These are phyloP conservation scores for Xylaria sp. DNA, from an alignment of 2,329 filamentous ascomycete genomes.

Conservation along the genomic window DNA sequence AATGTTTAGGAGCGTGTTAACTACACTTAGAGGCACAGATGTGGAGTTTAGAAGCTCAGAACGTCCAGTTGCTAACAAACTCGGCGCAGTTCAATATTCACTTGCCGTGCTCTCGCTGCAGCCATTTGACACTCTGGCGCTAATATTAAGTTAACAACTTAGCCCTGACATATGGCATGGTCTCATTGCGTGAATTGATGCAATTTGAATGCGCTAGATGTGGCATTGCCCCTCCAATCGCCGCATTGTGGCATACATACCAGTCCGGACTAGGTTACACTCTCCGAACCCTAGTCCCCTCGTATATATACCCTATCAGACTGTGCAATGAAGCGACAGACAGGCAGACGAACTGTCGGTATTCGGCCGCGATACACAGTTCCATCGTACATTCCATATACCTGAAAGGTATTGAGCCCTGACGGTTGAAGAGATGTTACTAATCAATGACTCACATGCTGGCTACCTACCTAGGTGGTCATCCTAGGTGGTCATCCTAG, in stretches of 20 bases:
- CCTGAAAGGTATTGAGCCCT: not conserved
- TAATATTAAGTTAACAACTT: not conserved
- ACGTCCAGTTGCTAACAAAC: not conserved
- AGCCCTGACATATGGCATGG: not conserved
- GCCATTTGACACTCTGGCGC: not conserved
- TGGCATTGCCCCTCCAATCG: not conserved
- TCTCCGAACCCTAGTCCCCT: not conserved
- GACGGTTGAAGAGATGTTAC: not conserved
- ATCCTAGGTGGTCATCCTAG: not conserved
- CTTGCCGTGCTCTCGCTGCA: not conserved
- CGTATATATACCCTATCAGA: not conserved
- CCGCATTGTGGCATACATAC: not conserved
- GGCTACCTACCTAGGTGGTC: not conserved
- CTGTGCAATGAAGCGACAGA: conserved; percentile 6
- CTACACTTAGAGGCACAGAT: not conserved
- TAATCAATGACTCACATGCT: conserved; percentile 5
- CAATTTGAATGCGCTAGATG: not conserved
- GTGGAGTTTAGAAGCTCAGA: not conserved
- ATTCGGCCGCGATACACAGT: not conserved
- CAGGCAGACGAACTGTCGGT: not conserved
- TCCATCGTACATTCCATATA: not conserved
- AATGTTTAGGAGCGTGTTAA: not conserved
- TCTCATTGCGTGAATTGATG: not conserved
- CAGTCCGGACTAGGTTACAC: not conserved
- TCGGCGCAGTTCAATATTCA: not conserved